Evolutionary conservation across 2,329 filamentous ascomycete species (phyloP).

Genomic region (Raffaelea ambrosiae): DNA sequence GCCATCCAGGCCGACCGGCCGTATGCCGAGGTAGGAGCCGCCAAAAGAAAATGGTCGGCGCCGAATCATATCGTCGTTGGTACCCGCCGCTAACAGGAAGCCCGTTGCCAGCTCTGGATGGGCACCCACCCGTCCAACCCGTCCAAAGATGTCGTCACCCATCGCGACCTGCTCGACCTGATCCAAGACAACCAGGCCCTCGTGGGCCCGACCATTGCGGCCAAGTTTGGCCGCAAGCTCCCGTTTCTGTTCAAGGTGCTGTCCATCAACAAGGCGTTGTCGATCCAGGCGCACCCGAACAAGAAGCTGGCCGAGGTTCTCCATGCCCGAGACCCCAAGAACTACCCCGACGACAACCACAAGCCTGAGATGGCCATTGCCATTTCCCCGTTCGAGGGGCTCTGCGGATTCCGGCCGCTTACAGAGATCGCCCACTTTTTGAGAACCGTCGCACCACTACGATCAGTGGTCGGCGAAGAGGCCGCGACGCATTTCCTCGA

Average conservation of each 20-base stretch:
- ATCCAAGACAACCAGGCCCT: constrained; percentile 80
- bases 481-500: constrained; percentile 50
- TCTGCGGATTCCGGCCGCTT: constrained; percentile 90
- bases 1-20: constrained; percentile 78
- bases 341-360: constrained; percentile 99
- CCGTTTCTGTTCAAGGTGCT: constrained; percentile 98
- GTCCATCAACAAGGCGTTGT: constrained; percentile 90
- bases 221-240: constrained; percentile 71
- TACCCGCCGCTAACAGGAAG: not conserved
- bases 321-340: constrained; percentile 77
- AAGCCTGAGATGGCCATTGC: constrained; percentile 99
- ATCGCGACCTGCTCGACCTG: constrained; percentile 78
- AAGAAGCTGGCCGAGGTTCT: constrained; percentile 88
- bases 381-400: constrained; percentile 88
- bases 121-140: constrained; percentile 94
- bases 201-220: constrained; percentile 62
- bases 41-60: not conserved
- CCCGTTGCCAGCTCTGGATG: constrained; percentile 79
- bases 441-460: constrained; percentile 45
- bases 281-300: constrained; percentile 94
- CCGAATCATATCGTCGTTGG: not conserved
- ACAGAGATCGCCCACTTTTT: constrained; percentile 82
- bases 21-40: constrained; percentile 70
- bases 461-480: constrained; percentile 57
- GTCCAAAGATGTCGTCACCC: constrained; percentile 78